phyloP scores from a whole-genome alignment of 2,329 filamentous ascomycete genomes.

The Ampelomyces quisqualis region DNA sequence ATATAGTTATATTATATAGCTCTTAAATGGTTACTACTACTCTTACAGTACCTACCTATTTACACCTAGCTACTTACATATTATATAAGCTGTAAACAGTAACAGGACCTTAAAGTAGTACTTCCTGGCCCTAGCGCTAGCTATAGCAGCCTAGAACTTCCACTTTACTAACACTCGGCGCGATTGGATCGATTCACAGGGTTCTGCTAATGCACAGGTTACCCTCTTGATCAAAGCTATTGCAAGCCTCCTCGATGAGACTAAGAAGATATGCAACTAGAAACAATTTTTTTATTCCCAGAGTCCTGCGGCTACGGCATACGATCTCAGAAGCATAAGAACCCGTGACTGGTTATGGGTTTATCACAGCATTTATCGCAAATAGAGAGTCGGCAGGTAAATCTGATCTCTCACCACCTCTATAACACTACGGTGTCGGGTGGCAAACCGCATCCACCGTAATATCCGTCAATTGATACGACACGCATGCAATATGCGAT shows the following conservation, averaged over 20 bases:
- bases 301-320: slow-evolving; percentile 53
- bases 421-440: slow-evolving; percentile 57
- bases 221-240: slow-evolving; percentile 58
- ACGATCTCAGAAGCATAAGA: slow-evolving; percentile 49
- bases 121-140: too few relatives aligned
- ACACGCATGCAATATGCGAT: slow-evolving; percentile 53
- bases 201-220: slow-evolving; percentile 48
- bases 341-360: slow-evolving; percentile 48
- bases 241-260: slow-evolving; percentile 58
- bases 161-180: slow-evolving; percentile 43
- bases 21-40: too few relatives aligned
- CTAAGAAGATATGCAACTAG: slow-evolving; percentile 59
- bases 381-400: slow-evolving; percentile 58
- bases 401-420: slow-evolving; percentile 55
- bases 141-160: slow-evolving; percentile 44
- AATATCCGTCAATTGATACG: slow-evolving; percentile 52
- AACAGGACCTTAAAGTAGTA: too few relatives aligned
- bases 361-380: slow-evolving; percentile 54
- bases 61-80: too few relatives aligned
- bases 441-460: slow-evolving; percentile 59
- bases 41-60: too few relatives aligned
- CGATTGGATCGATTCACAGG: slow-evolving; percentile 33
- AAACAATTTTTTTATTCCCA: slow-evolving; percentile 59
- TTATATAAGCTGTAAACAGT: too few relatives aligned
- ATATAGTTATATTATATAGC: too few relatives aligned